A percentile compares a stretch with the other conserved stretches of the same genome.
phyloP scores from a whole-genome alignment of 805 yeast species.

The Cyberlindnera veronae region DNA sequence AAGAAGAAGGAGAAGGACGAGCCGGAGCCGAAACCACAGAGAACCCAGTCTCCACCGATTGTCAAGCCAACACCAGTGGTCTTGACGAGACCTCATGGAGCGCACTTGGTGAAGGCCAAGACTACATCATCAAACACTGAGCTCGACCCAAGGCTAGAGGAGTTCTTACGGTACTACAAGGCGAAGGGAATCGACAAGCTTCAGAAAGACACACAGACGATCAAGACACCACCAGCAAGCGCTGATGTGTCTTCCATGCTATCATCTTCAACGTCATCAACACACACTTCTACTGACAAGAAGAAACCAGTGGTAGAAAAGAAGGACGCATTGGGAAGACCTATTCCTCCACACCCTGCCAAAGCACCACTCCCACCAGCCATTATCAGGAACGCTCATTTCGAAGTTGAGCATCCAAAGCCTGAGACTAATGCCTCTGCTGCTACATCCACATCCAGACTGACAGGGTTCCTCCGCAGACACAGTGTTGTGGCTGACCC shows the following conservation, averaged over 20 bases:
- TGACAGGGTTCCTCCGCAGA: constrained; percentile 13
- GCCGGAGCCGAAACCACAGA: neutral
- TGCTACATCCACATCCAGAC: constrained; percentile 6
- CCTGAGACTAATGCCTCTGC: constrained; percentile 3
- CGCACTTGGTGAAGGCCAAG: no score
- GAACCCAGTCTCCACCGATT: neutral
- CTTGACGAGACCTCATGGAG: neutral
- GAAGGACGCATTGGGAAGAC: constrained; percentile 40
- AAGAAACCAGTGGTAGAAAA: neutral
- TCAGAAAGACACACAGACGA: constrained; percentile 16
- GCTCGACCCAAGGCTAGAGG: constrained; percentile 44
- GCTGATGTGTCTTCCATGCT: constrained; percentile 7
- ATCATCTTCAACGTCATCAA: constrained; percentile 15
- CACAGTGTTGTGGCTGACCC: constrained; percentile 8
- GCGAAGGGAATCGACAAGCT: constrained; percentile 24
- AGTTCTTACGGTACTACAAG: constrained; percentile 41
- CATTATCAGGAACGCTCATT: constrained; percentile 27
- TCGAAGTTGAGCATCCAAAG: constrained; percentile 1
- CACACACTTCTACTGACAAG: neutral
- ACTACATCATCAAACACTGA: constrained; percentile 19
- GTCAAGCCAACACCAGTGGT: constrained; percentile 9
- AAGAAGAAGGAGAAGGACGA: constrained; percentile 21
- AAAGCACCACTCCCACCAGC: constrained; percentile 48
- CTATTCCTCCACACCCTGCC: constrained; percentile 50
- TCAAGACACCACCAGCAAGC: neutral